Evolutionary conservation across 2,329 filamentous ascomycete genomes (phyloP).

Genomic region (Arachnomyces sp.): DNA sequence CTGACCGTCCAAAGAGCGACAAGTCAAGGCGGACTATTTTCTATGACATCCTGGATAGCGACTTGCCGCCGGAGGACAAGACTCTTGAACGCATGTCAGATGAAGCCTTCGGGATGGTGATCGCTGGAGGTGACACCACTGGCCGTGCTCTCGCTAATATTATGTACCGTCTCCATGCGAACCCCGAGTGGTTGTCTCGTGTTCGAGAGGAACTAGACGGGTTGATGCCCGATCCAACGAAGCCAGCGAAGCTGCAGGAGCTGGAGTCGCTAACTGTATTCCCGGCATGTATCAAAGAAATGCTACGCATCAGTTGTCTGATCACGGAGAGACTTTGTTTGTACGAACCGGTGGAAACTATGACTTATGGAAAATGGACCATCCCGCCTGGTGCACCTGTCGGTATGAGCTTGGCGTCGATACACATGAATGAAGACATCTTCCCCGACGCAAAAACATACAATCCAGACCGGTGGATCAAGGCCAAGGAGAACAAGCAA

Average conservation of each 20-base stretch:
- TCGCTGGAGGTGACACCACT: slow-evolving; percentile 1
- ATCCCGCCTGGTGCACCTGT: background rate
- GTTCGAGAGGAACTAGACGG: background rate
- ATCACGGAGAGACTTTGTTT: slow-evolving; percentile 3
- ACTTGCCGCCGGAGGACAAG: slow-evolving; percentile 1
- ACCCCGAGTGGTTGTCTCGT: slow-evolving; percentile 1
- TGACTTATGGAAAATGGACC: background rate
- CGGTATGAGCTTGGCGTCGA: background rate
- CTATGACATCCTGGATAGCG: slow-evolving; percentile 2
- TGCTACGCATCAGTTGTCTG: slow-evolving; percentile 5
- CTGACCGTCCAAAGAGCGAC: slow-evolving; percentile 1
- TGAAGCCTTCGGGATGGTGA: background rate
- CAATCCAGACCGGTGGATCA: slow-evolving; percentile 24
- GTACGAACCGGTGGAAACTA: slow-evolving; percentile 1
- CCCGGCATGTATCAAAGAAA: slow-evolving; percentile 1
- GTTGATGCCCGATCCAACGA: background rate
- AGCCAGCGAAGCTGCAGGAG: slow-evolving; percentile 1
- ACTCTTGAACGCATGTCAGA: background rate
- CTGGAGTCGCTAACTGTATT: background rate
- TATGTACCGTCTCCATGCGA: slow-evolving; percentile 2
- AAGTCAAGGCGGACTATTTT: background rate
- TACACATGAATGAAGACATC: slow-evolving; percentile 26
- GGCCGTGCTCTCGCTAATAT: background rate
- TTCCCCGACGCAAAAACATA: slow-evolving; percentile 24
- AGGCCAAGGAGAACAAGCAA: slow-evolving; percentile 5